Percentiles rank a stretch among this genome's conserved stretches.
phyloP scores from a whole-genome alignment of 1,139 yeast species.

The Insectozyma bohioensis region DNA sequence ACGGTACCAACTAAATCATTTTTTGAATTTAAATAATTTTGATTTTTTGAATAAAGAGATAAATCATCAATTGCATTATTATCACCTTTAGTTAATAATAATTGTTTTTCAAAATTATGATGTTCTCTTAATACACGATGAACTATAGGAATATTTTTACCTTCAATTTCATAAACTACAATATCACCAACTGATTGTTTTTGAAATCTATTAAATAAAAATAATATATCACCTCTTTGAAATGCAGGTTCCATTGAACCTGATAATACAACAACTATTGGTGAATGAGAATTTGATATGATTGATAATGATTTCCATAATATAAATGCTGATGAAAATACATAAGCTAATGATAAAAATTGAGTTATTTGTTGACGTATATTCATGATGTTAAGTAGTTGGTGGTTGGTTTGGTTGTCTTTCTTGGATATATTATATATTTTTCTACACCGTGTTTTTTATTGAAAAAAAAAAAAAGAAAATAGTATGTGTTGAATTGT shows the following conservation, averaged over 20 bases:
- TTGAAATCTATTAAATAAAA: constrained; percentile 82
- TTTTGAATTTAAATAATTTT: constrained; percentile 71
- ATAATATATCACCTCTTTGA: constrained; percentile 93
- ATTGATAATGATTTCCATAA: constrained; percentile 85
- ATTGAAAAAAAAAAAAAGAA: too few species aligned
- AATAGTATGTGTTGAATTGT: constrained; percentile 1
- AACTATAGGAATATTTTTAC: constrained; percentile 87
- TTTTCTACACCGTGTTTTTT: too few species aligned
- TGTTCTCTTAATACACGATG: constrained; percentile 92
- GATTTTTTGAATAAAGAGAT: constrained; percentile 76
- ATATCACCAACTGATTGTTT: constrained; percentile 84
- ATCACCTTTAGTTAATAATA: constrained; percentile 91
- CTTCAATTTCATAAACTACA: constrained; percentile 88
- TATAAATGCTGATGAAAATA: constrained; percentile 85
- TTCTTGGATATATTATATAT: too few species aligned
- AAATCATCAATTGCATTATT: constrained; percentile 92
- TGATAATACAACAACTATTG: constrained; percentile 92
- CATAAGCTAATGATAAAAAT: constrained; percentile 69
- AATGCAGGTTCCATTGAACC: constrained; percentile 99
- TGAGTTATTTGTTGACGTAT: constrained; percentile 52
- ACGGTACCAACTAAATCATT: constrained; percentile 87
- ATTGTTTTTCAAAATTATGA: constrained; percentile 57
- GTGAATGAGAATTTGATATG: constrained; percentile 82
- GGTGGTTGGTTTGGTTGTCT: too few species aligned
- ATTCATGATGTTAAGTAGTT: constrained; percentile 42